phyloP scores from a whole-genome alignment of 352 stramenopile genomes.

The Chrysophaeum taylorii region DNA sequence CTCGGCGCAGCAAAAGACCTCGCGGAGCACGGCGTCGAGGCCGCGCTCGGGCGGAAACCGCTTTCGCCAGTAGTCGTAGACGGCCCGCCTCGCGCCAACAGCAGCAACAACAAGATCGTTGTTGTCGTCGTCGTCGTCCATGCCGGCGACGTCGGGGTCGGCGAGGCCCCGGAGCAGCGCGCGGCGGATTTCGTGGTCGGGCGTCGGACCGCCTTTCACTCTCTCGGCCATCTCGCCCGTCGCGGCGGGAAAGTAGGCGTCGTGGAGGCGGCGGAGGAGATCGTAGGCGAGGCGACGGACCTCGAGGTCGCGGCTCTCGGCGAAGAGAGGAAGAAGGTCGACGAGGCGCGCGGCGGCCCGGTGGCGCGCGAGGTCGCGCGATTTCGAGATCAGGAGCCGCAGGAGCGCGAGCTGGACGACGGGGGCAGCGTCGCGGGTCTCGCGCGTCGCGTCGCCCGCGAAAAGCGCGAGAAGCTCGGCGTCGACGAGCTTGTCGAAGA shows the following conservation, averaged over 20 bases:
- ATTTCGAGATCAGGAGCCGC: background rate
- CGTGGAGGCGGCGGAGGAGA: background rate
- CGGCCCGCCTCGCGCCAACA: background rate
- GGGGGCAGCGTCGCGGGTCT: background rate
- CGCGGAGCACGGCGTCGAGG: background rate
- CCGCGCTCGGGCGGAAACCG: background rate
- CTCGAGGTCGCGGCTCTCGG: background rate
- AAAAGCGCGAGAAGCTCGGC: background rate
- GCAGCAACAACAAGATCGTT: constrained; percentile 3
- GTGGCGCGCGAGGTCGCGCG: background rate
- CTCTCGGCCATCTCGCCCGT: background rate
- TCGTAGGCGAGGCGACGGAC: background rate
- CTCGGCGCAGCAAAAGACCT: background rate
- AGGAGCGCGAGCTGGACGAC: background rate
- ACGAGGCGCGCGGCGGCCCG: background rate
- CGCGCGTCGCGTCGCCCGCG: background rate
- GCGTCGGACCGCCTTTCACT: background rate
- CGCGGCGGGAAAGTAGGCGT: background rate
- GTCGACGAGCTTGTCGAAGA: background rate
- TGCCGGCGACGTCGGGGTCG: constrained; percentile 24
- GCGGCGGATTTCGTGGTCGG: background rate
- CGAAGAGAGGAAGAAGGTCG: background rate
- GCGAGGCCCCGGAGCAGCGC: constrained; percentile 20
- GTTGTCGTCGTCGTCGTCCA: constrained; percentile 15
- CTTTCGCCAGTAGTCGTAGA: constrained; percentile 11